Evolutionary conservation across 1,284 basidiomycete genomes (phyloP).

Genomic region (Porphyrellus sp.): DNA sequence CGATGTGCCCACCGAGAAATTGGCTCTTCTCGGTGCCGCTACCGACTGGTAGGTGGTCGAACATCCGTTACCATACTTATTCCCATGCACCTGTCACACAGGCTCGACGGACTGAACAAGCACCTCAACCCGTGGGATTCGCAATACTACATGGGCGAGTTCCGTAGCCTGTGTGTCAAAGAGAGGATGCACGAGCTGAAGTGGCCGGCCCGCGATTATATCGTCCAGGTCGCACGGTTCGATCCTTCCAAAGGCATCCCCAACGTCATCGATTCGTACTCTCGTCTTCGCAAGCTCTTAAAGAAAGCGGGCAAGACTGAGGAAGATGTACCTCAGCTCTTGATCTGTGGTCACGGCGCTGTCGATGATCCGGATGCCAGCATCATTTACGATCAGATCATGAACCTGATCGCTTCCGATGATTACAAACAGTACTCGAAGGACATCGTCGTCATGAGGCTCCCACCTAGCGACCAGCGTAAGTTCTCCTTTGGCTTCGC

Average conservation of each 20-base stretch:
- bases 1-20: constrained; percentile 69
- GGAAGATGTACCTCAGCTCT: constrained; percentile 70
- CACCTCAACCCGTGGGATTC: constrained; percentile 71
- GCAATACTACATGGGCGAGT: constrained; percentile 80
- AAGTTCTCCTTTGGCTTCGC: constrained; percentile 30
- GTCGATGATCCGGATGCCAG: constrained; percentile 84
- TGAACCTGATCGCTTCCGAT: constrained; percentile 52
- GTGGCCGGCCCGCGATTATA: constrained; percentile 79
- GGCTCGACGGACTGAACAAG: constrained; percentile 89
- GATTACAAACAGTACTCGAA: constrained; percentile 56
- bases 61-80: neutral
- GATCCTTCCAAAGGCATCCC: constrained; percentile 77
- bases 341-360: constrained; percentile 84
- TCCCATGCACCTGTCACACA: constrained; percentile 27
- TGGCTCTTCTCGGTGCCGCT: constrained; percentile 71
- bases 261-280: constrained; percentile 79
- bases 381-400: constrained; percentile 79
- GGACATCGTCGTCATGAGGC: constrained; percentile 75
- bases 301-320: constrained; percentile 43
- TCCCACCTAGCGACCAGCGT: constrained; percentile 80
- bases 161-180: constrained; percentile 67
- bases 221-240: constrained; percentile 84
- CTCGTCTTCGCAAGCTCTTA: constrained; percentile 68
- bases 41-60: constrained; percentile 64
- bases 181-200: constrained; percentile 75